Evolutionary conservation across 176 grass and related monocot species (phyloP), one percentile per base, ranked within the genome.

Genomic region (Triticum urartu): DNA sequence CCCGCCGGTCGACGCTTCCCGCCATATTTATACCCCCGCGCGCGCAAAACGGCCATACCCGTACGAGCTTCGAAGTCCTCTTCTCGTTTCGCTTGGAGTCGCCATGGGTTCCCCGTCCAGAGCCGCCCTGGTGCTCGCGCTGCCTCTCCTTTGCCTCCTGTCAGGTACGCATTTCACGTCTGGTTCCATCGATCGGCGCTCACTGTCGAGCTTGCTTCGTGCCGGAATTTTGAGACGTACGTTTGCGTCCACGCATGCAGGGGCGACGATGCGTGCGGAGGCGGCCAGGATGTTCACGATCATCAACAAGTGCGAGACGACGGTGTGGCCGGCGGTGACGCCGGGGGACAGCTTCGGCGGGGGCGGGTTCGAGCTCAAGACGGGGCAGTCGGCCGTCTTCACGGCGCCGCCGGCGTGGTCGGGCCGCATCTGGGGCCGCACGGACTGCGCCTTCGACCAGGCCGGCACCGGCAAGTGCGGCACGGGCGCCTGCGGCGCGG

Each of bases 361-460:
- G 45, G 93, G 90, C 26, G 93, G 93, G 14, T 92, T 95, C 65
- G 35, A 63, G 45, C 88, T 95, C 72, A 83, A 68, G 62, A 4
- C 90, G 0, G 93, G 93, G 48, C 82, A 95, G 81, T 95, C 93
- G 7, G 24, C 64, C 32, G 80, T 92, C 12, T 90, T 89, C 82
- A 92, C 68, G 17, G 90, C 86, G 42, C 83, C 86, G 4, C 75
- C 72, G 1, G 83, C 54, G 4, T 92, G 93, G 93, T 64, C 64
- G 1, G 93, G 90, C 33, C 90, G 93, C 63, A 90, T 95, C 79
- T 95, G 93, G 93, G 93, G 90, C 63, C 86, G 93, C 66, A 92
- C 93, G 1, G 93, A 80, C 61, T 95, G 93, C 82, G 48, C 54
- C 75, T 95, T 95, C 79, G 79, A 90, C 79, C 13, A 11, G 25